Conservation (phyloP, 495 filamentous ascomycete genomes). For the Lentithecium fluviatile region DNA sequence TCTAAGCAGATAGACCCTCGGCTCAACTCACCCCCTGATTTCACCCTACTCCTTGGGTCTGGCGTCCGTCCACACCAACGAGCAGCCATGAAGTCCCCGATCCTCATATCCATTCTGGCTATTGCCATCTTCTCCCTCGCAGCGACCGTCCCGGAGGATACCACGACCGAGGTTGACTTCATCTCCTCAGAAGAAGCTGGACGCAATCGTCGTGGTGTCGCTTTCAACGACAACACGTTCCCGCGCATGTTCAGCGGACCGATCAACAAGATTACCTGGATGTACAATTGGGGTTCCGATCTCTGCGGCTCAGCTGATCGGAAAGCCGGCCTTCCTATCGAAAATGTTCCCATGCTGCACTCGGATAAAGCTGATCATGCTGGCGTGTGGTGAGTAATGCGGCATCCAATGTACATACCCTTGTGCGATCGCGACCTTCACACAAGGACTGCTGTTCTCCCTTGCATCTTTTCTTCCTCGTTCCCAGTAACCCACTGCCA, state of each 20-base stretch:
- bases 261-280: conserved; percentile 19
- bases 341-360: conserved; percentile 24
- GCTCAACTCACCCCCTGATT: too few species aligned
- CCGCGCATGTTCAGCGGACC: neutral
- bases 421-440: neutral
- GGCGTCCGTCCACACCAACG: too few species aligned
- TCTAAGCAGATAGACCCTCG: too few species aligned
- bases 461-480: neutral
- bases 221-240: conserved; percentile 13
- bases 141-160: neutral
- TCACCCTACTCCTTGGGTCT: too few species aligned
- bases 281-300: conserved; percentile 21
- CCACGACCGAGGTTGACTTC: neutral
- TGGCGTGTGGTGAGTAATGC: neutral
- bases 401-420: neutral
- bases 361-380: neutral
- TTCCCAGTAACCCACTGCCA: neutral
- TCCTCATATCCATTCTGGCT: neutral
- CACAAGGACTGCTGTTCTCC: neutral
- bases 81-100: too few species aligned
- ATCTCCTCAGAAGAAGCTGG: neutral
- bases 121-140: neutral
- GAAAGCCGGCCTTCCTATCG: conserved; percentile 30
- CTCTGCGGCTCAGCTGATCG: neutral
- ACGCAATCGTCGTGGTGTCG: conserved; percentile 21